Conservation (phyloP, 2,329 filamentous ascomycete genomes). For the Gliomastix tumulicola region DNA sequence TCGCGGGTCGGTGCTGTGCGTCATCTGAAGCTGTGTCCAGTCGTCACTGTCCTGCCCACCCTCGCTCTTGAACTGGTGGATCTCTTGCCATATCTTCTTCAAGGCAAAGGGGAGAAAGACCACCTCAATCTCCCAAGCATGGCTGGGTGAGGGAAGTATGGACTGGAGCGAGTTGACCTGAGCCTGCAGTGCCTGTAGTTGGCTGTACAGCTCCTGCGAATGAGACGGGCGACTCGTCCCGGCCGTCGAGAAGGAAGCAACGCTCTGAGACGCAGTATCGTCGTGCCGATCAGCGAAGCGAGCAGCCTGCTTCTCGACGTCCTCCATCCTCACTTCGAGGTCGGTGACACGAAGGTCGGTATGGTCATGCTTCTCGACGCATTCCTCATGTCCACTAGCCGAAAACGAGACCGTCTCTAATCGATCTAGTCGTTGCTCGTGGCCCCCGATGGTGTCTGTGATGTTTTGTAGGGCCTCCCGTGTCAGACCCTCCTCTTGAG, state of each 20-base stretch:
- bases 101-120: constrained; percentile 66
- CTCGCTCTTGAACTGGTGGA: constrained; percentile 37
- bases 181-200: constrained; percentile 42
- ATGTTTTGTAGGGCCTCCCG: constrained; percentile 35
- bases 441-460: constrained; percentile 46
- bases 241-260: constrained; percentile 38
- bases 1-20: constrained; percentile 32
- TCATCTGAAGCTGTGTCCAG: constrained; percentile 49
- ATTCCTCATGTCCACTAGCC: constrained; percentile 58
- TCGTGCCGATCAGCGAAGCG: constrained; percentile 26
- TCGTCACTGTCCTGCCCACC: constrained; percentile 33
- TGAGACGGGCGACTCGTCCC: constrained; percentile 28
- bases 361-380: constrained; percentile 60
- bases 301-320: constrained; percentile 47
- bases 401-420: constrained; percentile 67
- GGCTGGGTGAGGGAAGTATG: constrained; percentile 50
- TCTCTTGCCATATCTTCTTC: constrained; percentile 46
- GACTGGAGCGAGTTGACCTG: constrained; percentile 51
- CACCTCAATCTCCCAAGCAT: constrained; percentile 70
- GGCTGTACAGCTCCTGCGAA: constrained; percentile 38
- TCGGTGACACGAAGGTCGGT: constrained; percentile 62
- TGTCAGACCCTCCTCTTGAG: constrained; percentile 12
- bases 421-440: constrained; percentile 59
- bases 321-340: constrained; percentile 56
- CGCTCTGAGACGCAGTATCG: constrained; percentile 37